A percentile compares a stretch with the other conserved stretches of the same genome.
Evolutionary conservation across 495 filamentous ascomycete species (phyloP).

Genomic region (Aspergillus homomorphus): DNA sequence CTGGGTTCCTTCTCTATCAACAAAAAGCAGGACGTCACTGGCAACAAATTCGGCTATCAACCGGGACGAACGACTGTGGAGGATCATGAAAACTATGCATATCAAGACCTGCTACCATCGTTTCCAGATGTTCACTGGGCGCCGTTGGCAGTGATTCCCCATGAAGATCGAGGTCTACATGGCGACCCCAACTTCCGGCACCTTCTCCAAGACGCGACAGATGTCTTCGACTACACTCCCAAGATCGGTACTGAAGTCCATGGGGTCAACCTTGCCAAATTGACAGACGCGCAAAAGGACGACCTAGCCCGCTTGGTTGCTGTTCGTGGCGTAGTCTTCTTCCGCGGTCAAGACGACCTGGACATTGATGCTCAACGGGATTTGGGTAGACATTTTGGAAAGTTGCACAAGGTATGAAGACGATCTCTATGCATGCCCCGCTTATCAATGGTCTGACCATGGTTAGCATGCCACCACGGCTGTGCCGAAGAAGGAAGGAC

Average conservation of each 20-base stretch:
- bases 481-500: constrained; percentile 53
- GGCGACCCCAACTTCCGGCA: constrained; percentile 55
- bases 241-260: constrained; percentile 71
- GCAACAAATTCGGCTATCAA: constrained; percentile 40
- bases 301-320: constrained; percentile 72
- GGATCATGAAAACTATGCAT: constrained; percentile 48
- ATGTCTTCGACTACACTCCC: constrained; percentile 61
- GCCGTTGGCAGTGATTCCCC: constrained; percentile 46
- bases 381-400: constrained; percentile 65
- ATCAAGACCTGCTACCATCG: constrained; percentile 53
- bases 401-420: constrained; percentile 52
- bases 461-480: constrained; percentile 53
- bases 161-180: constrained; percentile 54
- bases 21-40: constrained; percentile 18
- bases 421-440: not conserved
- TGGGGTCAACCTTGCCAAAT: constrained; percentile 63
- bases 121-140: constrained; percentile 58
- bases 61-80: constrained; percentile 49
- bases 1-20: constrained; percentile 16
- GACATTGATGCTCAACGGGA: constrained; percentile 65
- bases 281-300: constrained; percentile 68
- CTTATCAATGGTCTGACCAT: constrained; percentile 1
- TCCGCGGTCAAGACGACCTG: constrained; percentile 64
- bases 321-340: constrained; percentile 69
- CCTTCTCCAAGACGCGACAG: constrained; percentile 48